phyloP scores from a whole-genome alignment of 805 yeast species.

The Myxozyma udenii region DNA sequence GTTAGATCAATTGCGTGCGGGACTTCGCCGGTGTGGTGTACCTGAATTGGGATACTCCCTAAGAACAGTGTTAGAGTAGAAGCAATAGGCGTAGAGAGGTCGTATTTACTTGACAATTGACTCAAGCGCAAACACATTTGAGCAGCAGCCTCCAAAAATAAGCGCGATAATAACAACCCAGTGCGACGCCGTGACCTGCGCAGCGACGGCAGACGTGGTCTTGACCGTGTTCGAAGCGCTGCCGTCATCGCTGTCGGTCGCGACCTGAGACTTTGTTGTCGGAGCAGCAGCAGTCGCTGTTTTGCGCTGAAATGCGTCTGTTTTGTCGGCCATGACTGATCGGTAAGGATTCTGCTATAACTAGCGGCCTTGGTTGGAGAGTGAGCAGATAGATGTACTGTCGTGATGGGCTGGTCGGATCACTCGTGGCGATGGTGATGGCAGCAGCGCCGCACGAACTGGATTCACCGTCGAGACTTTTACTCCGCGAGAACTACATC shows the following conservation, averaged over 20 bases:
- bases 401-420: no score
- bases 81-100: no score
- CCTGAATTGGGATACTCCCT: conserved; percentile 27
- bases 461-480: no score
- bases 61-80: no score
- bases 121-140: conserved; percentile 65
- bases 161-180: conserved; percentile 36
- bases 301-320: no score
- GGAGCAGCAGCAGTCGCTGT: neutral
- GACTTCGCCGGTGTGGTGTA: neutral
- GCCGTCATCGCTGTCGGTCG: neutral
- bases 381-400: no score
- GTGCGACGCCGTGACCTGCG: conserved; percentile 25
- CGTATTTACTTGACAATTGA: conserved; percentile 42
- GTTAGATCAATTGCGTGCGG: conserved; percentile 21
- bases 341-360: no score
- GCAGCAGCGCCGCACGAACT: no score
- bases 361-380: no score
- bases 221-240: neutral
- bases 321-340: no score
- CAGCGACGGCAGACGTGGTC: conserved; percentile 1
- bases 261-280: neutral
- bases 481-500: no score
- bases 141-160: conserved; percentile 72
- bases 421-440: no score